Base-by-base conservation (phyloP, 441 rosid genomes). In the Pelargonium myrrhifolium region DNA sequence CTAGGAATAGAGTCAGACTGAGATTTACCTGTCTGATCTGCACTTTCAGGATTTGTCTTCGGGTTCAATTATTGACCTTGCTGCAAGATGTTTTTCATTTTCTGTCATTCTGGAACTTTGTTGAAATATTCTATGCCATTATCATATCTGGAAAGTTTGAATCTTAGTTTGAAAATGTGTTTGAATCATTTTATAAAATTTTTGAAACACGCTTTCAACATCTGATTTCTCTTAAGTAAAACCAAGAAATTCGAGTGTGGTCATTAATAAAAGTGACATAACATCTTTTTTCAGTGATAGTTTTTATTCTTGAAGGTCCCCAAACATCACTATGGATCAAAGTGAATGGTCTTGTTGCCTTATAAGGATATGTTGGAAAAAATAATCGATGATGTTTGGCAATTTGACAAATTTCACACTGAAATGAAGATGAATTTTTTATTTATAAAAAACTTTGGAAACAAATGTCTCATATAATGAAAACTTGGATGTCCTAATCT, bases 261-360 rank as follows among this genome's bases (percentile, higher is more conserved):
- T 59, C 12, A 59, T 59, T 35, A 18, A 22, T 21, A 59, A 59
- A 56, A 2, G 62, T 18, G 31, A 59, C 3, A 4, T 21, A 59
- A 14, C 62, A 59, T 12, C 26, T 59, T 18, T 7, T 4, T 0
- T n/a, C 37, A 6, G 62, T 6, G 10, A 59, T 20, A 5, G 21
- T 59, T 59, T 59, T 18, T 1, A 59, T 21, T 59, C 37, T 22
- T 7, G 37, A 59, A 6, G 31, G 62, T 12, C 53, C 67, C 49
- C 15, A 64, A 37, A 64, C n/a, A 18, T 64, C 53, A 39, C 53
- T 64, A 37, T 17, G 67, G 20, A 64, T 64, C 8, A 64, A 5
- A 9, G 18, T 49, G 35, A 66, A 47, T 6, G 40, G 69, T 3
- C 26, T 4, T 0, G 26, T n/a, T 28, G 3, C 0, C 31, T 22